Percentiles rank a stretch among this genome's conserved stretches.
phyloP scores from a whole-genome alignment of 371 early-diverging fungal species.

The Mortierella sp. region DNA sequence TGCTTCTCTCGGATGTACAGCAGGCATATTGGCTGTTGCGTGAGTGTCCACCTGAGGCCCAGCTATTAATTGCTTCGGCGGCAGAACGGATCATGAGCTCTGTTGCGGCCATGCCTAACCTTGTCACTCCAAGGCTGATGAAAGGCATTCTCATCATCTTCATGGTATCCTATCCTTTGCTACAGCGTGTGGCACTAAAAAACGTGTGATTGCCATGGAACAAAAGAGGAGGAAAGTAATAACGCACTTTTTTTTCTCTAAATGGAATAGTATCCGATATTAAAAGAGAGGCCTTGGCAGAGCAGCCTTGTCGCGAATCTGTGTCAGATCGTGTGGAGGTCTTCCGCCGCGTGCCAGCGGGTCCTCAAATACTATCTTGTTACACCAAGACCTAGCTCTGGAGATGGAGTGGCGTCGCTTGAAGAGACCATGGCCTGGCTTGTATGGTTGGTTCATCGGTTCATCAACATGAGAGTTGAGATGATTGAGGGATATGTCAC shows the following conservation, averaged over 20 bases:
- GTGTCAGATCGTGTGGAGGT: slow-evolving; percentile 55
- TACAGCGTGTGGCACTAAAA: background rate
- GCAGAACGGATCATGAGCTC: slow-evolving; percentile 59
- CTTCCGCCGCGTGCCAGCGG: slow-evolving; percentile 33
- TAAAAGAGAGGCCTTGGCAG: slow-evolving; percentile 54
- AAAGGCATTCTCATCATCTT: slow-evolving; percentile 57
- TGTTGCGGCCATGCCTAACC: slow-evolving; percentile 45
- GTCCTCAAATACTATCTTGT: slow-evolving; percentile 52
- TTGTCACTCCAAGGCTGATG: slow-evolving; percentile 53
- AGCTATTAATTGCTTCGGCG: slow-evolving; percentile 44
- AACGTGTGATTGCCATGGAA: background rate
- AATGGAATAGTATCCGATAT: slow-evolving; percentile 38
- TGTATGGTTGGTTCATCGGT: slow-evolving; percentile 53
- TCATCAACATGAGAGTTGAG: slow-evolving; percentile 51
- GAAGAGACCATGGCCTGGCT: slow-evolving; percentile 59
- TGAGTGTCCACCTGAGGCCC: slow-evolving; percentile 49
- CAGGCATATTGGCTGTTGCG: slow-evolving; percentile 55
- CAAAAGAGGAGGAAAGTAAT: too few relatives aligned
- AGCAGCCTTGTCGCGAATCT: slow-evolving; percentile 46
- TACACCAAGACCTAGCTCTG: slow-evolving; percentile 42
- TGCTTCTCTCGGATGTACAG: slow-evolving; percentile 51
- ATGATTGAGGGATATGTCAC: slow-evolving; percentile 41
- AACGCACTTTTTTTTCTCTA: background rate
- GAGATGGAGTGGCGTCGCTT: slow-evolving; percentile 43
- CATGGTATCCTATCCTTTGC: slow-evolving; percentile 30